Evolutionary conservation across 2,329 filamentous ascomycete species (phyloP).

Genomic region (Plectosphaerella sp.): DNA sequence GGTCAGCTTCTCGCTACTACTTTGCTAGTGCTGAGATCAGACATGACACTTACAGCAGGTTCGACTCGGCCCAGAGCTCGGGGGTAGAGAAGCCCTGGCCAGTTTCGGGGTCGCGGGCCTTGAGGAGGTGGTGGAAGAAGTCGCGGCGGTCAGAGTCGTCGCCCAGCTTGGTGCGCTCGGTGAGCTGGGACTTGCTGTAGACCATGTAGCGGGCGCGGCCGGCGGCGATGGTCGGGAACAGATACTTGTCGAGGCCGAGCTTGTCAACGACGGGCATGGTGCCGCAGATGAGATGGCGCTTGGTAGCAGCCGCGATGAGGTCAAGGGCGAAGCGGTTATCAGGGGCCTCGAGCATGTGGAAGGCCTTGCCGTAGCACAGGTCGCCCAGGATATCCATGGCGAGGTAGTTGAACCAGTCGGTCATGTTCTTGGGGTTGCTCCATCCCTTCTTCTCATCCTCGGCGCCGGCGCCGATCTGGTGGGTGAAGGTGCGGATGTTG

Average conservation of each 20-base stretch:
- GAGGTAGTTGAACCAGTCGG: slow-evolving; percentile 57
- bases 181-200: slow-evolving; percentile 64
- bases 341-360: slow-evolving; percentile 54
- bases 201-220: slow-evolving; percentile 67
- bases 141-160: slow-evolving; percentile 65
- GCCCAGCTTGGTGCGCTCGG: slow-evolving; percentile 61
- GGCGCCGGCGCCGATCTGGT: slow-evolving; percentile 41
- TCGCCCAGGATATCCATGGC: slow-evolving; percentile 61
- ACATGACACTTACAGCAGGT: slow-evolving; percentile 47
- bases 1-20: background rate
- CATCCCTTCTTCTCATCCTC: slow-evolving; percentile 50
- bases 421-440: slow-evolving; percentile 57
- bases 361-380: slow-evolving; percentile 57
- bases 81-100: slow-evolving; percentile 60
- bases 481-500: slow-evolving; percentile 64
- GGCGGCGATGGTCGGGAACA: slow-evolving; percentile 63
- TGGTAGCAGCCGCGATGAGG: slow-evolving; percentile 63
- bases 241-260: slow-evolving; percentile 61
- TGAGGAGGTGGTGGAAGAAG: slow-evolving; percentile 72
- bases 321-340: slow-evolving; percentile 64
- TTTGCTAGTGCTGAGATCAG: background rate
- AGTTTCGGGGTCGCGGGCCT: slow-evolving; percentile 67
- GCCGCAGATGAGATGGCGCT: slow-evolving; percentile 65
- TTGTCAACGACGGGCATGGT: slow-evolving; percentile 66
- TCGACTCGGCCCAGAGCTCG: slow-evolving; percentile 68